Conservation (phyloP, 1,284 basidiomycete species). For the Serendipita sp. region DNA sequence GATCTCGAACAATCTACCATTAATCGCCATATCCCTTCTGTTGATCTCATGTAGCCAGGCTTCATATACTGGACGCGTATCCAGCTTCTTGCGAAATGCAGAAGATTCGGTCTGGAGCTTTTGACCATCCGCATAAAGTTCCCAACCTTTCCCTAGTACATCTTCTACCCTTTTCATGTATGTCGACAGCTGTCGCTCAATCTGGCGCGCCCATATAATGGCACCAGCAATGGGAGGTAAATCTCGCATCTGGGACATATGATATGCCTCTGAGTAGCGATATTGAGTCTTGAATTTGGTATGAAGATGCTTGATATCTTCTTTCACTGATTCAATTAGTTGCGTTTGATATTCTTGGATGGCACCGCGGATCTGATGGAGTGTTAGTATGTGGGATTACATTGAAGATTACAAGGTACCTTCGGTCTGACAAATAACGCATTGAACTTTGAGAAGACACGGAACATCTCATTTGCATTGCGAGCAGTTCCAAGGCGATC, state of each 20-base stretch:
- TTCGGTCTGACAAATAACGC: conserved; percentile 96
- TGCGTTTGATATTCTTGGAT: conserved; percentile 99
- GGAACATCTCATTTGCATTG: conserved; percentile 98
- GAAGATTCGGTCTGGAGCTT: conserved; percentile 85
- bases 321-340: conserved; percentile 93
- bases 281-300: conserved; percentile 97
- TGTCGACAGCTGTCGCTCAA: conserved; percentile 86
- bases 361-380: conserved; percentile 71
- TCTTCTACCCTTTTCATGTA: conserved; percentile 99
- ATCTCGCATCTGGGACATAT: conserved; percentile 97
- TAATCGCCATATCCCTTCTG: conserved; percentile 79
- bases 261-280: conserved; percentile 86
- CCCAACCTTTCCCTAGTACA: conserved; percentile 96
- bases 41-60: conserved; percentile 96
- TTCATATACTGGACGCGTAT: conserved; percentile 86
- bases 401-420: conserved; percentile 30
- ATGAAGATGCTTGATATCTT: conserved; percentile 89
- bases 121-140: conserved; percentile 96
- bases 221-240: conserved; percentile 93
- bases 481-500: conserved; percentile 90
- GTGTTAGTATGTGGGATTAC: not conserved
- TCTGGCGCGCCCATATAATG: conserved; percentile 97
- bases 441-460: conserved; percentile 98
- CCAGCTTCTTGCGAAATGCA: conserved; percentile 91
- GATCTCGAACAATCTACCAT: conserved; percentile 94